These are phyloP conservation scores for Pichia deserticola DNA, from an alignment of 805 yeast genomes.

Conservation along the genomic window DNA sequence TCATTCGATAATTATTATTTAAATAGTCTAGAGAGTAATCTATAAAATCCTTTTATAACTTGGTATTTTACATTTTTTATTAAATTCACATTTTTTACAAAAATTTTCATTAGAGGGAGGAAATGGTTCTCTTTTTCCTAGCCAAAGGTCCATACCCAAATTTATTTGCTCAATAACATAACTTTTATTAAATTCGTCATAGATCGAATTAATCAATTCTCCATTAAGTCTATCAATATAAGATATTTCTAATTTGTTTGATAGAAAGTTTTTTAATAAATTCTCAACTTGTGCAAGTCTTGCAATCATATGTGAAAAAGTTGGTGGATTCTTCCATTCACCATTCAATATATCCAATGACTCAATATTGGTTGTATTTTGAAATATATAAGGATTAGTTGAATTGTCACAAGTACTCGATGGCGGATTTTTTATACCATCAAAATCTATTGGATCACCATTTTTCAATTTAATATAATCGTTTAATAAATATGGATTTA, in stretches of 20 bases:
- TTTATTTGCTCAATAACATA: conserved; percentile 26
- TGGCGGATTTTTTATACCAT: conserved; percentile 14
- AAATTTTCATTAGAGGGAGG: conserved; percentile 34
- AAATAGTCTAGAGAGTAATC: too few relatives aligned
- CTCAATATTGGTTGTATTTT: neutral
- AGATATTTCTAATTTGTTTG: conserved; percentile 33
- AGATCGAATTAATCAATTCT: conserved; percentile 6
- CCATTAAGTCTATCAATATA: conserved; percentile 1
- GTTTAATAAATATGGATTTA: conserved; percentile 29
- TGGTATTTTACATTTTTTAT: conserved; percentile 7
- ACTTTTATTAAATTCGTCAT: conserved; percentile 31
- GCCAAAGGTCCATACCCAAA: conserved; percentile 45
- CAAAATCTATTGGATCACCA: conserved; percentile 41
- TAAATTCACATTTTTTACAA: conserved; percentile 49
- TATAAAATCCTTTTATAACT: neutral
- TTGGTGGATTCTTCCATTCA: conserved; percentile 48
- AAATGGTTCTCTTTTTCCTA: conserved; percentile 45
- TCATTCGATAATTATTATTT: too few relatives aligned
- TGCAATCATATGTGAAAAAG: conserved; percentile 49
- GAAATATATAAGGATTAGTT: neutral
- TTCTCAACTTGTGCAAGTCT: conserved; percentile 42
- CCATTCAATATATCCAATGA: conserved; percentile 8
- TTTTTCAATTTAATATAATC: conserved; percentile 40
- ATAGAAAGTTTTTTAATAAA: conserved; percentile 31
- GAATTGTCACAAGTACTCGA: too few relatives aligned